Conservation (phyloP, 495 filamentous ascomycete species). For the Penicillium chermesinum region DNA sequence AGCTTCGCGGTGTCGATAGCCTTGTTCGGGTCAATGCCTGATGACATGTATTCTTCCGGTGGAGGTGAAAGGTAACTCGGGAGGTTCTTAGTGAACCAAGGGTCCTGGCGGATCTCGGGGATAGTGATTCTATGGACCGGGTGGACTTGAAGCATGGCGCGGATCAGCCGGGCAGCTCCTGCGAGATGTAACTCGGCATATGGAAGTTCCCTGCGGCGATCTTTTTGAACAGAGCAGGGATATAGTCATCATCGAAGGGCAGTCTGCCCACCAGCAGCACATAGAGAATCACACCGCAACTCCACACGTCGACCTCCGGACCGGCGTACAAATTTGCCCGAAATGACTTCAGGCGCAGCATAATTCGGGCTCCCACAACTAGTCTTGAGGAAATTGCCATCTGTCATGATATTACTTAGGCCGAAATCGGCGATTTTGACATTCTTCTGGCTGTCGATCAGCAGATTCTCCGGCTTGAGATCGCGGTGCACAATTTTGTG, state of each 20-base stretch:
- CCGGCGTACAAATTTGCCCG: slow-evolving; percentile 96
- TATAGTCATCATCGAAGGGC: slow-evolving; percentile 97
- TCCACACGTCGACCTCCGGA: slow-evolving; percentile 98
- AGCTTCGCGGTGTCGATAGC: slow-evolving; percentile 77
- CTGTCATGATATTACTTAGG: slow-evolving; percentile 98
- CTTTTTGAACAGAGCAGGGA: slow-evolving; percentile 80
- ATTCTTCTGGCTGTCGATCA: slow-evolving; percentile 89
- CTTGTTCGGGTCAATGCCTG: slow-evolving; percentile 85
- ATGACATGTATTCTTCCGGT: slow-evolving; percentile 88
- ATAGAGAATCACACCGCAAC: slow-evolving; percentile 96
- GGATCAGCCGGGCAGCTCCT: slow-evolving; percentile 79
- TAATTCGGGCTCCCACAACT: slow-evolving; percentile 98
- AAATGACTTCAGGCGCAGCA: slow-evolving; percentile 95
- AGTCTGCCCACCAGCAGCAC: slow-evolving; percentile 86
- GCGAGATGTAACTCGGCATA: slow-evolving; percentile 81
- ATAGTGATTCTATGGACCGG: slow-evolving; percentile 91
- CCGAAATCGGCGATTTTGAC: slow-evolving; percentile 99
- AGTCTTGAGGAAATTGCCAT: slow-evolving; percentile 97
- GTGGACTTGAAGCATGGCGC: slow-evolving; percentile 91
- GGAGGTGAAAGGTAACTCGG: slow-evolving; percentile 81
- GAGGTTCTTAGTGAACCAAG: slow-evolving; percentile 87
- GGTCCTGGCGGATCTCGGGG: slow-evolving; percentile 86
- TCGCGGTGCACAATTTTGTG: slow-evolving; percentile 99
- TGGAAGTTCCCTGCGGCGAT: slow-evolving; percentile 86
- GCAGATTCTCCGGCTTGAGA: slow-evolving; percentile 93